Evolutionary conservation across 805 yeast genomes (phyloP).

Genomic region (Candida lessepsii): DNA sequence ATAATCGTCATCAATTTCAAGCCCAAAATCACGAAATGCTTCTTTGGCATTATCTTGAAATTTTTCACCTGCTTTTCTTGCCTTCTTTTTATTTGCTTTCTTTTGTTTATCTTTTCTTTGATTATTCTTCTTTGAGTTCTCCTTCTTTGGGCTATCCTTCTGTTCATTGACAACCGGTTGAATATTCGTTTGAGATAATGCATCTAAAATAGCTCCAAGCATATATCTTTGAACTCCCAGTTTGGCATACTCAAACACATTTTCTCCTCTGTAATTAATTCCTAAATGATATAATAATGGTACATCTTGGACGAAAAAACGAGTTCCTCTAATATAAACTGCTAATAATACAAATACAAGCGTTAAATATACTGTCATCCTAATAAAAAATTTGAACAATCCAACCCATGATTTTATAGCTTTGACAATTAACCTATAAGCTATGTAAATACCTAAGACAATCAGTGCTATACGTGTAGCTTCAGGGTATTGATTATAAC

Average conservation of each 20-base stretch:
- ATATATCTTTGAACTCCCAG: conserved; percentile 7
- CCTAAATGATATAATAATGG: conserved; percentile 12
- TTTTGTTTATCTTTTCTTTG: conserved; percentile 1
- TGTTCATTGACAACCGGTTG: neutral
- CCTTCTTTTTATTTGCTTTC: conserved; percentile 4
- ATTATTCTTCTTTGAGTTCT: conserved; percentile 1
- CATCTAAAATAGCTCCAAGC: conserved; percentile 4
- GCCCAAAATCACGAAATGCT: conserved; percentile 17
- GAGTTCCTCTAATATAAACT: conserved; percentile 25
- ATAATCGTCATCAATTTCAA: conserved; percentile 17
- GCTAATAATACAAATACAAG: conserved; percentile 17
- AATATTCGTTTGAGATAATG: neutral
- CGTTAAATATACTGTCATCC: conserved; percentile 17
- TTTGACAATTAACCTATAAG: conserved; percentile 17
- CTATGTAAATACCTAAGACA: conserved; percentile 18
- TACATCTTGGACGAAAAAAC: conserved; percentile 20
- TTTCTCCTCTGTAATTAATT: conserved; percentile 9
- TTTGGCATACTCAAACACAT: conserved; percentile 6
- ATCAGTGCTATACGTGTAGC: conserved; percentile 16
- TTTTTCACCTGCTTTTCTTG: conserved; percentile 5
- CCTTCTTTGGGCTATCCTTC: neutral
- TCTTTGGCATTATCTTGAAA: conserved; percentile 14
- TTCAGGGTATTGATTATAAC: conserved; percentile 20
- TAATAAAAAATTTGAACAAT: conserved; percentile 20
- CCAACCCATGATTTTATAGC: conserved; percentile 23